Percentiles rank a stretch among this genome's conserved stretches.
Evolutionary conservation across 2,329 filamentous ascomycete genomes (phyloP).

Genomic region (Grosmannia serpens): DNA sequence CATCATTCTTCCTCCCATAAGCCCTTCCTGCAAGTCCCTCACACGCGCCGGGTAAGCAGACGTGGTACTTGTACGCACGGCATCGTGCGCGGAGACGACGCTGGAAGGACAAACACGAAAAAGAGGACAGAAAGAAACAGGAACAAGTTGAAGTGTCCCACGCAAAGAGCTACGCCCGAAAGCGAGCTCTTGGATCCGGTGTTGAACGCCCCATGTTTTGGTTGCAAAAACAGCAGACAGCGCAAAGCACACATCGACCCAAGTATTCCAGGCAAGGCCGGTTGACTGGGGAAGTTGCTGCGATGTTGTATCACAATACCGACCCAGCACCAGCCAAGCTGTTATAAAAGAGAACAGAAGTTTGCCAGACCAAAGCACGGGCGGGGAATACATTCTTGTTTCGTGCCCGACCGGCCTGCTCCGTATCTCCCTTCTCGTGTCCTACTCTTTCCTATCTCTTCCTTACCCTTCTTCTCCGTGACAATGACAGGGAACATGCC

Average conservation of each 20-base stretch:
- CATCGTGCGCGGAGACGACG: too few species aligned
- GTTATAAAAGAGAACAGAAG: neutral
- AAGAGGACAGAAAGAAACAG: conserved; percentile 25
- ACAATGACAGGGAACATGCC: neutral
- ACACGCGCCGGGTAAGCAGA: too few species aligned
- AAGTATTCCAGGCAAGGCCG: conserved; percentile 31
- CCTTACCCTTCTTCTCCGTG: neutral
- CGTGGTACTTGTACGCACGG: too few species aligned
- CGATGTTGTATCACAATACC: conserved; percentile 64
- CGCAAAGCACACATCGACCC: conserved; percentile 56
- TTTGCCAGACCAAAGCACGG: neutral
- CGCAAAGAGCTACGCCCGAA: conserved; percentile 34
- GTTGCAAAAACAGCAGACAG: conserved; percentile 74
- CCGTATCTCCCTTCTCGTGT: neutral
- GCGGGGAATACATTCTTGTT: neutral
- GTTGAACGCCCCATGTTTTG: conserved; percentile 75
- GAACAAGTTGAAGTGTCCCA: conserved; percentile 57
- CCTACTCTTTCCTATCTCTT: neutral
- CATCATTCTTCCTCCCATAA: neutral
- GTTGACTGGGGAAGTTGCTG: conserved; percentile 28
- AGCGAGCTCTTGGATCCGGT: conserved; percentile 51
- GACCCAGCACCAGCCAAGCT: conserved; percentile 8
- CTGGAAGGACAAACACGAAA: conserved; percentile 13
- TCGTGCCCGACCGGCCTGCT: neutral
- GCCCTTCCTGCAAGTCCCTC: neutral